Percentiles rank a stretch among this genome's conserved stretches.
phyloP scores from a whole-genome alignment of 2,329 filamentous ascomycete genomes.

The Hortaea werneckii region DNA sequence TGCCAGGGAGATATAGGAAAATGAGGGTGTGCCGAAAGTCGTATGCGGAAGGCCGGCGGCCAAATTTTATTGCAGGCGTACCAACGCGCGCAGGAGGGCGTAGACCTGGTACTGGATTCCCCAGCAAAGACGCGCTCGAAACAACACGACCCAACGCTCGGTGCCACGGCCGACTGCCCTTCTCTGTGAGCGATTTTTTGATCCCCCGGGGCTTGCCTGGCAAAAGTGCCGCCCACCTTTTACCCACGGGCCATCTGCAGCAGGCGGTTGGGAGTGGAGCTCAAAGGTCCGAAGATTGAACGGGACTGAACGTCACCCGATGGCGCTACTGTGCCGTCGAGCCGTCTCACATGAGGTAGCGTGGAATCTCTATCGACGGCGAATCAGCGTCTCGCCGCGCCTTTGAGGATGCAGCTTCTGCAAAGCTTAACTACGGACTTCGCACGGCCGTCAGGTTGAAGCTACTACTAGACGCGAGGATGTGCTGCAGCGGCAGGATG shows the following conservation, averaged over 20 bases:
- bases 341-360: constrained; percentile 3
- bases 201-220: neutral
- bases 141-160: neutral
- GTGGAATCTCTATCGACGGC: neutral
- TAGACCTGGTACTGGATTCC: neutral
- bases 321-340: neutral
- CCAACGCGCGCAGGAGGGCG: neutral
- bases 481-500: neutral
- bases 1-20: neutral
- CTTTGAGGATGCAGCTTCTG: neutral
- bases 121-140: no score
- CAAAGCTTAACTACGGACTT: neutral
- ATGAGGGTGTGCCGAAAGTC: neutral
- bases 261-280: constrained; percentile 4
- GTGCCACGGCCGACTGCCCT: neutral
- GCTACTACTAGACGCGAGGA: no score
- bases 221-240: neutral
- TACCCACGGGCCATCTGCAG: neutral
- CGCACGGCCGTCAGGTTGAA: neutral
- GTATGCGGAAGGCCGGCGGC: neutral
- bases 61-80: neutral
- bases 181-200: constrained; percentile 4
- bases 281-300: constrained; percentile 6
- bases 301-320: constrained; percentile 1
- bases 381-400: neutral